Evolutionary conservation across 2,329 filamentous ascomycete genomes (phyloP).

Genomic region (Sclerotinia subarctica): DNA sequence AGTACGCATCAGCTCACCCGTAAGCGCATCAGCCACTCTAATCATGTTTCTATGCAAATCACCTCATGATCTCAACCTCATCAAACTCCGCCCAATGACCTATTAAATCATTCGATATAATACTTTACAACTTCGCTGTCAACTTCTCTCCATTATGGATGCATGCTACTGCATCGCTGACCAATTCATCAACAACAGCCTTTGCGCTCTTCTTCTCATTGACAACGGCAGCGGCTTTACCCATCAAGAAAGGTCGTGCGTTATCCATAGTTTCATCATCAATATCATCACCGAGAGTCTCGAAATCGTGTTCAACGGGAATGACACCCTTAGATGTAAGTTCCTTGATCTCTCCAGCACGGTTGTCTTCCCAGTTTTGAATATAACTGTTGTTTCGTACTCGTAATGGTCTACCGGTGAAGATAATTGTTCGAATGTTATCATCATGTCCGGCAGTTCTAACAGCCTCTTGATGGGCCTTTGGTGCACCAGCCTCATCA

Average conservation of each 20-base stretch:
- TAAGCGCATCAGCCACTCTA: not conserved
- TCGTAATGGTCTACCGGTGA: conserved; percentile 91
- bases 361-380: conserved; percentile 88
- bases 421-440: conserved; percentile 96
- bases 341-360: conserved; percentile 84
- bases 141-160: conserved; percentile 66
- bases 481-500: conserved; percentile 90
- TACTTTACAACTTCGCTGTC: conserved; percentile 63
- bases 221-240: conserved; percentile 90
- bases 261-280: conserved; percentile 85
- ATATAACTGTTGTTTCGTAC: conserved; percentile 95
- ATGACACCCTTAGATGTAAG: conserved; percentile 85
- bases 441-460: conserved; percentile 89
- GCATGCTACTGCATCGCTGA: conserved; percentile 71
- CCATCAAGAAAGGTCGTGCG: conserved; percentile 90
- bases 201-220: conserved; percentile 91
- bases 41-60: not conserved
- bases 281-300: conserved; percentile 69
- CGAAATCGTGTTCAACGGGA: conserved; percentile 90
- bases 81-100: not conserved
- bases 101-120: not conserved
- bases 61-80: not conserved
- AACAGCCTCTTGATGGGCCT: conserved; percentile 93
- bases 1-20: not conserved
- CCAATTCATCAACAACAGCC: conserved; percentile 91